A percentile compares a stretch with the other conserved stretches of the same genome.
Conservation (phyloP, 2,329 filamentous ascomycete genomes). For the Verticillium nubilum region DNA sequence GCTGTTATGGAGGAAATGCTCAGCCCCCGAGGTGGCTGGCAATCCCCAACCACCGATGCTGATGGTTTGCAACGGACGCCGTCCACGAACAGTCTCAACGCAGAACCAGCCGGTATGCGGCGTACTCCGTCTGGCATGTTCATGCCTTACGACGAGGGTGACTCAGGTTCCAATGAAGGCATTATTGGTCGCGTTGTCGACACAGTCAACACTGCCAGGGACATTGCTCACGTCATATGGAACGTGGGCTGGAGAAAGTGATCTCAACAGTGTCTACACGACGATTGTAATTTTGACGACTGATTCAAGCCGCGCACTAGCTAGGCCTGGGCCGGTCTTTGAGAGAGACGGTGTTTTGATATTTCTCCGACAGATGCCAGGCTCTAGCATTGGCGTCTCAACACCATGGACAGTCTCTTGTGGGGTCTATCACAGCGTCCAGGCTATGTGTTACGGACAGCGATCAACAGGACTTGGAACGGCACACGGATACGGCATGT, state of each 20-base stretch:
- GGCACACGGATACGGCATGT: background rate
- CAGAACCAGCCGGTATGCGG: conserved; percentile 58
- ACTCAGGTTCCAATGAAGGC: conserved; percentile 53
- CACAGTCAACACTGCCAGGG: conserved; percentile 68
- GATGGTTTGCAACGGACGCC: conserved; percentile 37
- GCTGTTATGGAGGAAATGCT: conserved; percentile 45
- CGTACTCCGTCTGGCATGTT: conserved; percentile 85
- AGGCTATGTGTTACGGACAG: background rate
- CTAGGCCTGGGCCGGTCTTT: too few species aligned
- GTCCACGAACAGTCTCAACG: conserved; percentile 44
- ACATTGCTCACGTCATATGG: conserved; percentile 68
- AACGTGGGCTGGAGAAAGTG: conserved; percentile 62
- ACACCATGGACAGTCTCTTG: background rate
- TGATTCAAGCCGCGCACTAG: too few species aligned
- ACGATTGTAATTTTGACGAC: background rate
- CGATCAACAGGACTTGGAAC: background rate
- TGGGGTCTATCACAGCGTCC: background rate
- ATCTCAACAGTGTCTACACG: conserved; percentile 10
- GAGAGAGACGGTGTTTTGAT: too few species aligned
- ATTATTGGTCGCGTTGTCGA: conserved; percentile 77
- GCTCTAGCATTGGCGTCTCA: background rate
- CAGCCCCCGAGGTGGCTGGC: conserved; percentile 13
- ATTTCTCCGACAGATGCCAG: background rate
- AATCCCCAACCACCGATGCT: conserved; percentile 15
- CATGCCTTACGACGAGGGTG: conserved; percentile 78